Conservation (phyloP, 306 rosid genomes). For the Gastrolobium bilobum region DNA sequence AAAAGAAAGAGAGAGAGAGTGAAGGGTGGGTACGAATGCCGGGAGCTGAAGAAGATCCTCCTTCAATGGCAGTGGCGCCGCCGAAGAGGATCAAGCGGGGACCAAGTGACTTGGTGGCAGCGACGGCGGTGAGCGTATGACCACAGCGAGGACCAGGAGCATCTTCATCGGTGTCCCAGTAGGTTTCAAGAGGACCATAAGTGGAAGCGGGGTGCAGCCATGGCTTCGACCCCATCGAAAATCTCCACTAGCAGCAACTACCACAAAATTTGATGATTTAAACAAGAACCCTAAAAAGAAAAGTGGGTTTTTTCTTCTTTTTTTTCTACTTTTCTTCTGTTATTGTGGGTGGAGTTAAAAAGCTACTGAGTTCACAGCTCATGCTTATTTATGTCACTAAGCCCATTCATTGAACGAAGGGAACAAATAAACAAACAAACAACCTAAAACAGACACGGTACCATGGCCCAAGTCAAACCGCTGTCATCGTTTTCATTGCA, state of each 20-base stretch:
- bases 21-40: conserved; percentile 73
- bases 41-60: conserved; percentile 88
- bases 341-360: too few species aligned
- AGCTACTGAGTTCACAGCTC: too few species aligned
- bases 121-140: conserved; percentile 93
- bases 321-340: too few species aligned
- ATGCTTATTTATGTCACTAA: too few species aligned
- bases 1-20: neutral
- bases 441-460: too few species aligned
- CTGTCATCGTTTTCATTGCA: too few species aligned
- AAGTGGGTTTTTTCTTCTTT: too few species aligned
- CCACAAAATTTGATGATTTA: neutral
- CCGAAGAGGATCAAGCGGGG: conserved; percentile 93
- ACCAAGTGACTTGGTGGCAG: conserved; percentile 85
- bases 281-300: conserved; percentile 41
- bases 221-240: conserved; percentile 81
- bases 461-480: too few species aligned
- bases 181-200: conserved; percentile 68
- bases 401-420: too few species aligned
- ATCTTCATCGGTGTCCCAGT: conserved; percentile 94
- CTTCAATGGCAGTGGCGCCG: conserved; percentile 98
- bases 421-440: too few species aligned
- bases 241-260: neutral
- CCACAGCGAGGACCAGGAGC: conserved; percentile 94
- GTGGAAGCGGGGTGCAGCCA: conserved; percentile 93